Conservation (phyloP, 106 monocot genomes). For the Dendrobium officinale region DNA sequence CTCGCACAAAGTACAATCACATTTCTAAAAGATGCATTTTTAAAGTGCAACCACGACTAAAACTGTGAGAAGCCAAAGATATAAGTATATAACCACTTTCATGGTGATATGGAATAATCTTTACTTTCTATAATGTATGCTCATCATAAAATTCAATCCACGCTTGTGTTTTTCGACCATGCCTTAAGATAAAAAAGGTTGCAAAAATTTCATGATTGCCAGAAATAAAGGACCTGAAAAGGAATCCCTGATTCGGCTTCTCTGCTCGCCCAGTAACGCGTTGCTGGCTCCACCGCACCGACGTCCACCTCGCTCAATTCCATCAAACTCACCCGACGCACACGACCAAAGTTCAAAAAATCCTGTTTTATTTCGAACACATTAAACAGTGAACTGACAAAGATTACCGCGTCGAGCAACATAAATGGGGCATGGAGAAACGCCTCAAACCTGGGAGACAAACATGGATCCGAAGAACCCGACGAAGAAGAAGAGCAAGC, state of each 20-base stretch:
- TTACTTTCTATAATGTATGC: too few species aligned
- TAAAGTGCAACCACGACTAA: not conserved
- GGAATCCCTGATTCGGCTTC: not conserved
- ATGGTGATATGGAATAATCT: too few species aligned
- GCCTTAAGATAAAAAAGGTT: too few species aligned
- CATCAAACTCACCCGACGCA: not conserved
- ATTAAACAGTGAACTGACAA: not conserved
- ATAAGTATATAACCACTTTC: too few species aligned
- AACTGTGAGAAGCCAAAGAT: not conserved
- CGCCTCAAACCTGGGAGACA: not conserved
- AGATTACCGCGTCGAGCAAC: not conserved
- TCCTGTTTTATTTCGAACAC: not conserved
- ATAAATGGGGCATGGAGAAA: not conserved
- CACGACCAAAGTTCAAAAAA: not conserved
- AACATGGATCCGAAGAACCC: not conserved
- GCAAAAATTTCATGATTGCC: not conserved
- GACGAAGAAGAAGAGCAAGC: not conserved
- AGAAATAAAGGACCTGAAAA: not conserved
- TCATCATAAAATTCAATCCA: too few species aligned
- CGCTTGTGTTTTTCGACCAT: too few species aligned
- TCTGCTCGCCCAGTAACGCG: not conserved
- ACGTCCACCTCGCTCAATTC: not conserved
- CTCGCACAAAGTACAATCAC: not conserved
- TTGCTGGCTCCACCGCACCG: not conserved
- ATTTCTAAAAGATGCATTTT: not conserved